Base-by-base conservation (phyloP, 495 filamentous ascomycete genomes). In the Penicillium parvum region DNA sequence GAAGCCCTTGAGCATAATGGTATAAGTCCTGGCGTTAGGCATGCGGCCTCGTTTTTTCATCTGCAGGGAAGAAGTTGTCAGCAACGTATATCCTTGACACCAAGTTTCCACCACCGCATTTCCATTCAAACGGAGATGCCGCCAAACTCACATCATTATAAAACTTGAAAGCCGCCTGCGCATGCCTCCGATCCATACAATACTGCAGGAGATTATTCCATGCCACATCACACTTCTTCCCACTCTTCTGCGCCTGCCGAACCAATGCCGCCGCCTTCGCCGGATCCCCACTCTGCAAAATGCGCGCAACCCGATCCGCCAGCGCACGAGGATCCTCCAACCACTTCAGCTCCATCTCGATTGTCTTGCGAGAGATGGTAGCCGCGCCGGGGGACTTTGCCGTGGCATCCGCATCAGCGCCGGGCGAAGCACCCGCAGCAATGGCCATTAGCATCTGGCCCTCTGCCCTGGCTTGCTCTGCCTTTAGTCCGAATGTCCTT, bases 1-100 rank as follows among this genome's bases (percentile, higher is more conserved):
- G 14, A 88, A 75, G 15, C 90, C 92, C 16, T 80, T 73, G 53
- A 98, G 76, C 43, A 97, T 82, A 36, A 86, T 82, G 2, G 86
- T 90, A 59, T 84, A 96, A 0, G 91, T 95, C 40, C 76, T 71
- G 2, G 77, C 65, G 57, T 87, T 88, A 0, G 92, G 92, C 18
- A 65, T 65, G 43, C 86, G 80, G 22, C 71, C 81, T 12, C 88
- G 75, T 66, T 96, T 97, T 66, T 97, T 98, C 92, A 98, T 98
- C 85, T 94, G 42, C 17, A 43, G 33, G 43, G 38, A 34, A 19
- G 19, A 12, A 7, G 21, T 12, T 43, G 46, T 55, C 23, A 58
- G 44, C 9, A 37, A 49, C 23, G 10, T 17, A 30, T 38, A 11
- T 42, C 18, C 36, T 21, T 36, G 25, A 21, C 12, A 21, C n/a